Base-by-base conservation (phyloP, 192 early-diverging fungal species). In the Coemansia sp. region DNA sequence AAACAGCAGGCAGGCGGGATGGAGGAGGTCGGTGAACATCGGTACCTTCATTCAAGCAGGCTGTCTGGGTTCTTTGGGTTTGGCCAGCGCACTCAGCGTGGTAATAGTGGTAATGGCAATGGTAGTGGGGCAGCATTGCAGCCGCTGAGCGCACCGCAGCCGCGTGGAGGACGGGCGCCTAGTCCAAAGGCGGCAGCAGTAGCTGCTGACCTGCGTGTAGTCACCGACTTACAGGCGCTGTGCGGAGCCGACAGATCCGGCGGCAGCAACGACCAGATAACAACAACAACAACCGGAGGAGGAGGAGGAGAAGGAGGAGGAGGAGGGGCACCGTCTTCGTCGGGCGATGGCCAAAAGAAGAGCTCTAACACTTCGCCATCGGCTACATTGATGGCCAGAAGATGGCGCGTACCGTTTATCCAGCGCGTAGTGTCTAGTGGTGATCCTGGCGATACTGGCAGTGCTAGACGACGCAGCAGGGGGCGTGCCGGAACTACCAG, bases 11-110 rank as follows among this genome's bases (percentile, higher is more conserved):
- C 32, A 56, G 45, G 6, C 39, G 48, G 4, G 63, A 70, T 12
- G 3, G 47, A 49, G 13, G 47, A 16, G 47, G 15, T 15, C 15
- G 47, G 18, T 8, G 16, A 49, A 18, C 47, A 49, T 8, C 47
- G 47, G 2, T 62, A 39, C n/a, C 59, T 64, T 51, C 41, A 73
- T 40, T 61, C 80, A 3, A 67, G 80, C 26, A 54, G 80, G 11
- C 40, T 83, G 11, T 83, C 80, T 7, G 80, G 80, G 5, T 64
- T 83, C 45, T 83, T 83, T 69, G 72, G 76, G 3, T 83, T 83
- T 68, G 80, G 72, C 0, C 80, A 69, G 41, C 68, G 80, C 1
- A 5, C 71, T 2, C 41, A 67, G 18, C 22, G 39, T 46, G 43
- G 26, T 19, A 22, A 2, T 7, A 21, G 47, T 48, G 47, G 51